Conservation (phyloP, 2,329 filamentous ascomycete species). For the Trichoderma cornu-damae region DNA sequence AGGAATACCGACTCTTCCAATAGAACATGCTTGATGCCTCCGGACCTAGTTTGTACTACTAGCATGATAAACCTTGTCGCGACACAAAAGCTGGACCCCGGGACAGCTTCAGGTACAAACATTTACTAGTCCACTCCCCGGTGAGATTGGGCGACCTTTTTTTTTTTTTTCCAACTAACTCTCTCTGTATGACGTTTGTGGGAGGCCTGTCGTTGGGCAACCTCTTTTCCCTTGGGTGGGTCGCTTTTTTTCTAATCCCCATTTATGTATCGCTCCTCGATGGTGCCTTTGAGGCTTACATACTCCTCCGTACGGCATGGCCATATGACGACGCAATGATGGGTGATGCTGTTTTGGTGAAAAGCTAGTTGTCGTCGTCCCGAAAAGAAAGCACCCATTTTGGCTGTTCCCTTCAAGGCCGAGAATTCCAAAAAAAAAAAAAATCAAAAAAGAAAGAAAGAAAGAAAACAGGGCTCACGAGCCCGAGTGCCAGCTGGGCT, state of each 20-base stretch:
- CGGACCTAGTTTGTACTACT: neutral
- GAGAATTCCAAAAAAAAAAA: too few species aligned
- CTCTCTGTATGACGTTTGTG: neutral
- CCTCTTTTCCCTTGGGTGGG: neutral
- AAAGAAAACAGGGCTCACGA: neutral
- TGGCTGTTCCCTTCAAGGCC: neutral
- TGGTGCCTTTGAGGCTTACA: neutral
- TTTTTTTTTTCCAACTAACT: too few species aligned
- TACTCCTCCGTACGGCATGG: too few species aligned
- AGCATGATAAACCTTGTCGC: neutral
- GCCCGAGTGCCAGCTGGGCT: neutral
- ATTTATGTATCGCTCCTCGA: neutral
- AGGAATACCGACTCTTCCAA: conserved; percentile 10
- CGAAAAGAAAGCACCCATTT: neutral
- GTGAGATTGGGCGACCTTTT: neutral
- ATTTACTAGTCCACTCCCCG: neutral
- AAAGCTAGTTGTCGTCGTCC: neutral
- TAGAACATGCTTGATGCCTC: neutral
- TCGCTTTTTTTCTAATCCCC: neutral
- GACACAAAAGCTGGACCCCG: neutral
- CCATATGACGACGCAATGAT: neutral
- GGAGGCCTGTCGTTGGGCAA: neutral
- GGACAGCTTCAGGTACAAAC: neutral
- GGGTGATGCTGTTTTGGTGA: neutral
- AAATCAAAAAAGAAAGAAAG: too few species aligned